Evolutionary conservation across 164 flowering plant genomes (phyloP).

Genomic region (Chimonanthus praecox): DNA sequence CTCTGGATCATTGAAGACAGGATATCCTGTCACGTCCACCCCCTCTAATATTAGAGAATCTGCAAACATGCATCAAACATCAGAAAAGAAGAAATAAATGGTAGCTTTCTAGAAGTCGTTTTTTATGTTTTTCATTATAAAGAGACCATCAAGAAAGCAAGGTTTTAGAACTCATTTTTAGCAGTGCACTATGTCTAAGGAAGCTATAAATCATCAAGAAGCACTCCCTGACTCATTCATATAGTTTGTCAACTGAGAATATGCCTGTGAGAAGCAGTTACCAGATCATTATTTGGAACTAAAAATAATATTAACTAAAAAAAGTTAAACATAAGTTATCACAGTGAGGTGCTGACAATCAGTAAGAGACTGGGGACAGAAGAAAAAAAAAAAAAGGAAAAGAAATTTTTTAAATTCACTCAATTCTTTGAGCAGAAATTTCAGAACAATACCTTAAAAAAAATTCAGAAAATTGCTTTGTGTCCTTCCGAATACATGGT

Average conservation of each 20-base stretch:
- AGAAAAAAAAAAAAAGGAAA: too few relatives aligned
- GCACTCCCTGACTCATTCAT: not conserved
- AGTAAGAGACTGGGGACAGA: too few relatives aligned
- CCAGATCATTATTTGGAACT: too few relatives aligned
- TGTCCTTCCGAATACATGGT: too few relatives aligned
- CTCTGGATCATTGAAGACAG: conserved; percentile 65
- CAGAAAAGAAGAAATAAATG: not conserved
- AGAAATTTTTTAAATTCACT: too few relatives aligned
- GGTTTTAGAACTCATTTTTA: conserved; percentile 28
- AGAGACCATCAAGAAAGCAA: not conserved
- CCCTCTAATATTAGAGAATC: conserved; percentile 70
- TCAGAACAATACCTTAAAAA: too few relatives aligned
- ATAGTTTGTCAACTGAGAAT: too few relatives aligned
- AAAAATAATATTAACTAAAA: too few relatives aligned
- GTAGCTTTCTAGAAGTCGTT: not conserved
- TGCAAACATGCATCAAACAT: conserved; percentile 21
- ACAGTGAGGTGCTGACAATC: too few relatives aligned
- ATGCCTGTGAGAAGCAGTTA: not conserved
- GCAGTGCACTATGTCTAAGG: not conserved
- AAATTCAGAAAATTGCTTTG: too few relatives aligned
- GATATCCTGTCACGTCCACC: conserved; percentile 81
- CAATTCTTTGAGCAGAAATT: too few relatives aligned
- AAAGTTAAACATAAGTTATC: not conserved
- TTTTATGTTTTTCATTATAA: not conserved
- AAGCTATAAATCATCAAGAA: not conserved